These are phyloP conservation scores for Inga leiocalycina DNA, from an alignment of 306 rosid species.

Conservation along the genomic window DNA sequence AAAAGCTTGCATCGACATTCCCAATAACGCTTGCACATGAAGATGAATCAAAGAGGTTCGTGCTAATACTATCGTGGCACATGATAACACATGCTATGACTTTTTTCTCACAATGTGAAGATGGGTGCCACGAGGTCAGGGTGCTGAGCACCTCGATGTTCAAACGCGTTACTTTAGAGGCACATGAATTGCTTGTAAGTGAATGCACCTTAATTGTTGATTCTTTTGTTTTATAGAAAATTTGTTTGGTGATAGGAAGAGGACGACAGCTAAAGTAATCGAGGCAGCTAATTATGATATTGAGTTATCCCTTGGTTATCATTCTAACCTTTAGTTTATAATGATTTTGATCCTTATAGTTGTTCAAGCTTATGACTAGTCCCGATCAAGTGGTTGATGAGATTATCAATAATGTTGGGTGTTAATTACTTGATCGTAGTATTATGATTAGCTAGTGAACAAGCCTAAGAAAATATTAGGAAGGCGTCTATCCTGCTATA, in stretches of 20 bases:
- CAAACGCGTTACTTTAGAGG: not conserved
- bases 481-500: not conserved
- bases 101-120: slow-evolving; percentile 1
- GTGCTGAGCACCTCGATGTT: not conserved
- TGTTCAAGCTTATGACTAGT: not conserved
- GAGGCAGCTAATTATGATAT: not conserved
- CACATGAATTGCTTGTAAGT: not conserved
- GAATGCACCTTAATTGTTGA: not conserved
- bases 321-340: not conserved
- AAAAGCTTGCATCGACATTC: not conserved
- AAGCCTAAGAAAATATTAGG: not conserved
- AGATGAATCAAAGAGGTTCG: not conserved
- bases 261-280: not conserved
- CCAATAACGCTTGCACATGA: not conserved
- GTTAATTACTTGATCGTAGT: not conserved
- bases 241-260: not conserved
- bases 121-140: not conserved
- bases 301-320: not conserved
- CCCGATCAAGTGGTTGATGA: not conserved
- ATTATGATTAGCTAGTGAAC: not conserved
- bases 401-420: not conserved
- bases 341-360: not conserved
- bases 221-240: not conserved
- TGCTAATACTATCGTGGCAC: not conserved
- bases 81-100: slow-evolving; percentile 1